Conservation (phyloP, 2,329 filamentous ascomycete genomes). For the Helotiales sp. region DNA sequence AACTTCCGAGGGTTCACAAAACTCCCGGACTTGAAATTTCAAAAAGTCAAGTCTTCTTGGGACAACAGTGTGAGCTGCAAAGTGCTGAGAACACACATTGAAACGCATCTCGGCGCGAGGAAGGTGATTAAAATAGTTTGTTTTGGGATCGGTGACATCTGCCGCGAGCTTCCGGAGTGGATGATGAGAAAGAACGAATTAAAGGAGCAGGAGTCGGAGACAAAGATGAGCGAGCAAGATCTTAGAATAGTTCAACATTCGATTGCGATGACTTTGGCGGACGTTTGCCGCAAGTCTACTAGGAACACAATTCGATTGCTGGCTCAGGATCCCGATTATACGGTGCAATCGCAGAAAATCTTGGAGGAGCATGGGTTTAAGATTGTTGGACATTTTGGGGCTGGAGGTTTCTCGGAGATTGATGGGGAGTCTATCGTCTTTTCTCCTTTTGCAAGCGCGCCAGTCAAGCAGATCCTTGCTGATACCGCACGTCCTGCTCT, state of each 20-base stretch:
- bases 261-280: slow-evolving; percentile 37
- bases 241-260: slow-evolving; percentile 33
- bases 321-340: slow-evolving; percentile 39
- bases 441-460: slow-evolving; percentile 42
- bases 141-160: slow-evolving; percentile 39
- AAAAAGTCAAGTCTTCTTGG: slow-evolving; percentile 29
- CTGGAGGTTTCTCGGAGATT: slow-evolving; percentile 45
- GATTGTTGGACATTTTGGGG: slow-evolving; percentile 37
- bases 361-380: slow-evolving; percentile 36
- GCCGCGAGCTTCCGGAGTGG: slow-evolving; percentile 31
- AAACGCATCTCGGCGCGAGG: slow-evolving; percentile 25
- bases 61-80: slow-evolving; percentile 33
- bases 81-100: slow-evolving; percentile 32
- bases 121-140: slow-evolving; percentile 40
- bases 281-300: slow-evolving; percentile 24
- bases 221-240: slow-evolving; percentile 27
- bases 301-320: slow-evolving; percentile 28
- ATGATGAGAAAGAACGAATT: slow-evolving; percentile 30
- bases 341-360: slow-evolving; percentile 27
- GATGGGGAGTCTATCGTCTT: slow-evolving; percentile 48
- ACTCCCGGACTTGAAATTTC: slow-evolving; percentile 28
- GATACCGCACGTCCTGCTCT: slow-evolving; percentile 45
- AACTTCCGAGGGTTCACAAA: slow-evolving; percentile 30
- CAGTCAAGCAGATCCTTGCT: slow-evolving; percentile 47
- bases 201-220: slow-evolving; percentile 9